A percentile compares a stretch with the other conserved stretches of the same genome.
Conservation (phyloP, 2,329 filamentous ascomycete genomes). For the Venturia nashicola region DNA sequence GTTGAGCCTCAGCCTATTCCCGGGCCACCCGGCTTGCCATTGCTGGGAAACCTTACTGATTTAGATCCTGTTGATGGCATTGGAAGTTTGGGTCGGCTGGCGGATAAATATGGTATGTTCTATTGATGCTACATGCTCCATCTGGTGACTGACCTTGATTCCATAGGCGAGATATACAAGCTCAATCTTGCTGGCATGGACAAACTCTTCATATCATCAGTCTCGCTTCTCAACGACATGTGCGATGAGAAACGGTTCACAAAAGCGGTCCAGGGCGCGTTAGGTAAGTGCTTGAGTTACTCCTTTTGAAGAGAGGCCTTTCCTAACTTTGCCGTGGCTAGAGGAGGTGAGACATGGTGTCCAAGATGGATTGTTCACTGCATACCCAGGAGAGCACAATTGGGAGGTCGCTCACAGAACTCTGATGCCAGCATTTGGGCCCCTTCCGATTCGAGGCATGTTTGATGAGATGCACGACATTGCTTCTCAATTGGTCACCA, state of each 20-base stretch:
- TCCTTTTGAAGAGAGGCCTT: no score
- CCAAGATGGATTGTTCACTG: conserved; percentile 7
- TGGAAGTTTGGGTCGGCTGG: neutral
- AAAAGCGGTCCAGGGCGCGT: neutral
- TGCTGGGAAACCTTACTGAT: conserved; percentile 8
- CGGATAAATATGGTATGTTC: conserved; percentile 4
- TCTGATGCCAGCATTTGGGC: conserved; percentile 58
- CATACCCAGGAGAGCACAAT: neutral
- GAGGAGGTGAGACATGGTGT: neutral
- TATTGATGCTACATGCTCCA: neutral
- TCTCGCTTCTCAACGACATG: conserved; percentile 8
- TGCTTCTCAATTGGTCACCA: conserved; percentile 51
- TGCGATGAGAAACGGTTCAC: conserved; percentile 9
- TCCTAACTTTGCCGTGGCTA: no score
- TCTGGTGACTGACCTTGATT: neutral
- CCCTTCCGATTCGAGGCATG: conserved; percentile 55
- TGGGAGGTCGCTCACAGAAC: conserved; percentile 41
- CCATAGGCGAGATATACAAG: conserved; percentile 3
- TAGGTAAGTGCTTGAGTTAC: neutral
- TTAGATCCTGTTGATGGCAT: conserved; percentile 3
- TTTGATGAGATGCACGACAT: conserved; percentile 51
- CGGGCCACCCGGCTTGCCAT: conserved; percentile 1
- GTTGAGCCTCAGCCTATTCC: neutral
- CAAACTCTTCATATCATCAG: neutral
- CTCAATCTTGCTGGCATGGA: neutral